Percentiles rank a stretch among this genome's conserved stretches.
Conservation (phyloP, 441 rosid species). For the Gossypium davidsonii region DNA sequence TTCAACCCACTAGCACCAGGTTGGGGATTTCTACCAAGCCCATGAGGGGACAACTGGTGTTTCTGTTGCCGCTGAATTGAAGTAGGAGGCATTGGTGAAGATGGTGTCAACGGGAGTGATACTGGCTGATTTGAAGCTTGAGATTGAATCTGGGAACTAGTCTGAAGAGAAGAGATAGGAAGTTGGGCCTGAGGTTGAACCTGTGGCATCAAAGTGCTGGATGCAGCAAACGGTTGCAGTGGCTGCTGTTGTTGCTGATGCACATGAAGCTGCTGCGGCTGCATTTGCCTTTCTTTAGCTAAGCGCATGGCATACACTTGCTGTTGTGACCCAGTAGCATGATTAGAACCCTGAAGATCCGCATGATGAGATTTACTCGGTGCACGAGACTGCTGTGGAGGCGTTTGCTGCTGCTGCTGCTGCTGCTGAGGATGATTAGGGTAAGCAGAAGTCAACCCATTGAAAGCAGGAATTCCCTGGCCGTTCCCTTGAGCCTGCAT, state of each 20-base stretch:
- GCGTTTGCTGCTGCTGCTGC: slow-evolving; percentile 48
- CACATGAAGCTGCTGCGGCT: slow-evolving; percentile 47
- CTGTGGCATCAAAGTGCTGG: slow-evolving; percentile 55
- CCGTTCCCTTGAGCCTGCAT: slow-evolving; percentile 73
- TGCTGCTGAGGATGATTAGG: slow-evolving; percentile 57
- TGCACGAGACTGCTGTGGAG: slow-evolving; percentile 61
- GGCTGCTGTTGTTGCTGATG: slow-evolving; percentile 41
- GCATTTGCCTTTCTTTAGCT: slow-evolving; percentile 73
- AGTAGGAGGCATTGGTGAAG: slow-evolving; percentile 57
- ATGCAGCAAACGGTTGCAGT: slow-evolving; percentile 53
- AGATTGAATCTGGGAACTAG: slow-evolving; percentile 58
- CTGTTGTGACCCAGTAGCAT: slow-evolving; percentile 53
- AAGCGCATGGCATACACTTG: slow-evolving; percentile 65
- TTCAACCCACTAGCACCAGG: slow-evolving; percentile 45
- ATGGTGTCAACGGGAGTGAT: slow-evolving; percentile 38
- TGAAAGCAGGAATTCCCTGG: slow-evolving; percentile 66
- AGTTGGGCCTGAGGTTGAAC: slow-evolving; percentile 62
- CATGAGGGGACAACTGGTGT: slow-evolving; percentile 57
- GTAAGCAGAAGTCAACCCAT: slow-evolving; percentile 59
- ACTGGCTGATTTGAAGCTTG: slow-evolving; percentile 56
- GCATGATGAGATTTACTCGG: slow-evolving; percentile 46
- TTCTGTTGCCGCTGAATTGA: slow-evolving; percentile 62
- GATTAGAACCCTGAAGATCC: slow-evolving; percentile 65
- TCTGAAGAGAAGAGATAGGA: slow-evolving; percentile 62
- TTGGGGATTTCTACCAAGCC: slow-evolving; percentile 54